phyloP scores from a whole-genome alignment of 345 rosid species.

The Heritiera littoralis region DNA sequence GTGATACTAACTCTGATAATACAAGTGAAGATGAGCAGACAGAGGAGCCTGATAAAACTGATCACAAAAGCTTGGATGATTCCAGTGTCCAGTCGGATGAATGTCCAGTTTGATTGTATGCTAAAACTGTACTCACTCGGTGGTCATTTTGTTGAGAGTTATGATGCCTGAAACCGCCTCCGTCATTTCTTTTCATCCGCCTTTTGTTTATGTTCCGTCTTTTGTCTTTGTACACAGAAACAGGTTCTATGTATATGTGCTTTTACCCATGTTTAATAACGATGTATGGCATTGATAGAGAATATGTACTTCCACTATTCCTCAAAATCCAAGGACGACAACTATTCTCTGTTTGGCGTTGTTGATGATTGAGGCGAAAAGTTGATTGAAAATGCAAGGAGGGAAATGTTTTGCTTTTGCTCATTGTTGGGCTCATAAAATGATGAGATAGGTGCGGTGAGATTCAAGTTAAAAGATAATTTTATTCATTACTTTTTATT shows the following conservation, averaged over 20 bases:
- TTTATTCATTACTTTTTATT: no score
- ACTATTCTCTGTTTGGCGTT: background rate
- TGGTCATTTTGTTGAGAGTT: background rate
- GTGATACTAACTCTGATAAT: background rate
- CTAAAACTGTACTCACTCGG: background rate
- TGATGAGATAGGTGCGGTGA: no score
- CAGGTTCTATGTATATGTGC: background rate
- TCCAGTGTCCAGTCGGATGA: constrained; percentile 26
- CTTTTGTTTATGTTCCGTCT: background rate
- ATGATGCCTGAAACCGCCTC: background rate
- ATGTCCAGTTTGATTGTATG: constrained; percentile 32
- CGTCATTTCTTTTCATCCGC: background rate
- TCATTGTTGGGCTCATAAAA: background rate
- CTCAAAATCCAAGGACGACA: background rate
- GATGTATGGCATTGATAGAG: background rate
- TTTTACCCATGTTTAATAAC: background rate
- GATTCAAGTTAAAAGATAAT: no score
- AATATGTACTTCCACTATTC: background rate
- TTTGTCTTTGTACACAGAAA: background rate
- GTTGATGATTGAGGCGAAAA: background rate
- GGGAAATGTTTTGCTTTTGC: background rate
- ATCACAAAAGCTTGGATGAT: constrained; percentile 27
- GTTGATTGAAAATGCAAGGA: no score
- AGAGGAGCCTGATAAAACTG: constrained; percentile 9
- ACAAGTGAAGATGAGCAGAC: background rate